Percentiles rank a stretch among this genome's conserved stretches.
These are phyloP conservation scores for Pythium vanterpoolii DNA, from an alignment of 352 stramenopile genomes.

Conservation along the genomic window DNA sequence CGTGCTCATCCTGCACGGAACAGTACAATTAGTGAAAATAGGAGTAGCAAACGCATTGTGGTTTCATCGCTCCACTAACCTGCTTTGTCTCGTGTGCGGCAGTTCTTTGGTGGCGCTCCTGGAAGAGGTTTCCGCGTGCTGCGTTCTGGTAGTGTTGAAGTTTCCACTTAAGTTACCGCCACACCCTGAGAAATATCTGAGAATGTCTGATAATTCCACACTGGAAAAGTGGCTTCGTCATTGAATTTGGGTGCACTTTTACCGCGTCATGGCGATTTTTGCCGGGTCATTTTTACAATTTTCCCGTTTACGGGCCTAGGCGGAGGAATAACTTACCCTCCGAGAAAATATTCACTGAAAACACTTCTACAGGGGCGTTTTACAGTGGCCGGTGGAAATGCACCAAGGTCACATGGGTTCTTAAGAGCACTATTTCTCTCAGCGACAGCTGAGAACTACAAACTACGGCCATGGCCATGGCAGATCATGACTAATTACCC, in stretches of 20 bases:
- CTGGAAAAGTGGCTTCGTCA: not conserved
- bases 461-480: too few relatives aligned
- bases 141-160: not conserved
- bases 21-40: not conserved
- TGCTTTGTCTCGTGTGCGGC: too few relatives aligned
- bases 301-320: not conserved
- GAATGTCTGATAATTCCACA: conserved; percentile 1
- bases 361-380: not conserved
- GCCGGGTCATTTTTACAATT: not conserved
- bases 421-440: too few relatives aligned
- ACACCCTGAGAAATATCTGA: conserved; percentile 1
- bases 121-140: not conserved
- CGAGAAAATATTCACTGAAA: not conserved
- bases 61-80: not conserved
- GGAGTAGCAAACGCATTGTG: not conserved
- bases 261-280: not conserved
- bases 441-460: too few relatives aligned
- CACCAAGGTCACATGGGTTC: too few relatives aligned
- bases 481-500: too few relatives aligned
- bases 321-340: not conserved
- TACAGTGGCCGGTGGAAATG: not conserved
- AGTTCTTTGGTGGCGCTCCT: too few relatives aligned
- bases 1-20: not conserved
- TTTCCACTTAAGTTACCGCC: not conserved
- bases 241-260: not conserved